Conservation (phyloP, 441 rosid species). For the Populus hybrid region DNA sequence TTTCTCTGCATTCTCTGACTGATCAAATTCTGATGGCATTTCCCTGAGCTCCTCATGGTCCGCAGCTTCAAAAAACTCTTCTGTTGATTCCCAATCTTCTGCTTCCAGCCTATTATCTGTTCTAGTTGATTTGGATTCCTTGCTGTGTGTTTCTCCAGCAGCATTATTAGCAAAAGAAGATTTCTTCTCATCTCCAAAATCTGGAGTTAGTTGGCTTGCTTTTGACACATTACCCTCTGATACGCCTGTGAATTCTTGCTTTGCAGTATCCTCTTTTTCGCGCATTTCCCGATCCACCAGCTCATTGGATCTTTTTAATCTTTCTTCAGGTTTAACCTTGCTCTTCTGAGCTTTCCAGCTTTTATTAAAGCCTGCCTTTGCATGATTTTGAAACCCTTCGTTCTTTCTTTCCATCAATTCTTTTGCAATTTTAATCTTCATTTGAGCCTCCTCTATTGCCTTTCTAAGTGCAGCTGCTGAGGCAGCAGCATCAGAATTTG, state of each 20-base stretch:
- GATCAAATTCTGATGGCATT: slow-evolving; percentile 9
- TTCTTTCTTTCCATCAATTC: slow-evolving; percentile 72
- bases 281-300: slow-evolving; percentile 17
- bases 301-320: slow-evolving; percentile 27
- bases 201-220: slow-evolving; percentile 9
- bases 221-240: slow-evolving; percentile 19
- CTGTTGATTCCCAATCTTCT: slow-evolving; percentile 21
- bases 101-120: slow-evolving; percentile 17
- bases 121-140: slow-evolving; percentile 6
- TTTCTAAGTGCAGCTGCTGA: slow-evolving; percentile 85
- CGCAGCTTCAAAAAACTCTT: neutral
- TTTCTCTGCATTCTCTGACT: slow-evolving; percentile 25
- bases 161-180: slow-evolving; percentile 20
- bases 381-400: slow-evolving; percentile 43
- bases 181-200: slow-evolving; percentile 21
- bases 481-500: slow-evolving; percentile 77
- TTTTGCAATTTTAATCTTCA: slow-evolving; percentile 67
- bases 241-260: slow-evolving; percentile 16
- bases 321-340: slow-evolving; percentile 24
- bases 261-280: slow-evolving; percentile 18
- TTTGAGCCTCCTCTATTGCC: slow-evolving; percentile 89
- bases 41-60: neutral
- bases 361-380: slow-evolving; percentile 32
- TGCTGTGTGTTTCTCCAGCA: slow-evolving; percentile 13
- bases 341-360: slow-evolving; percentile 31